Evolutionary conservation across 179 eudicot genomes (phyloP).

Genomic region (Vitellaria paradoxa): DNA sequence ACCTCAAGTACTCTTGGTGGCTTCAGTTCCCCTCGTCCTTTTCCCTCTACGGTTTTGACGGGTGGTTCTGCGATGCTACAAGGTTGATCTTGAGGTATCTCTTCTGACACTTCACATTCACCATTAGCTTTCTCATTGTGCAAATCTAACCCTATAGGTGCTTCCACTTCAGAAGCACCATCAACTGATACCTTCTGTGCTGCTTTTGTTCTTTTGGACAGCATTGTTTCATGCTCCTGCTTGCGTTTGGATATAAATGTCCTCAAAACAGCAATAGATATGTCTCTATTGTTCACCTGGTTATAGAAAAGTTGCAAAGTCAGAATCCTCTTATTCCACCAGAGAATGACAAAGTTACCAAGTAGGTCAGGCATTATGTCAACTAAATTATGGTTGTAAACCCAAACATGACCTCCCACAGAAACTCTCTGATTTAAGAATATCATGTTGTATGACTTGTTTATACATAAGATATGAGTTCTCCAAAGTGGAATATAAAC

Average conservation of each 20-base stretch:
- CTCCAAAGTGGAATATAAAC: neutral
- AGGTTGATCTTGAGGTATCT: constrained; percentile 41
- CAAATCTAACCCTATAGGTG: constrained; percentile 27
- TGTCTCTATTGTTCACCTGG: constrained; percentile 91
- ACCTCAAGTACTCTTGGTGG: constrained; percentile 97
- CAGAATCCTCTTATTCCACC: constrained; percentile 6
- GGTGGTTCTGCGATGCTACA: constrained; percentile 41
- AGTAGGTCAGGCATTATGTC: constrained; percentile 3
- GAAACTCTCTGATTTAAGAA: neutral
- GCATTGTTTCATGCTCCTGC: constrained; percentile 67
- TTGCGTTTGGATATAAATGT: constrained; percentile 73
- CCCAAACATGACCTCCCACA: neutral
- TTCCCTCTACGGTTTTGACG: constrained; percentile 32
- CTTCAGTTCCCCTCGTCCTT: constrained; percentile 59
- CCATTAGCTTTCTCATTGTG: constrained; percentile 46
- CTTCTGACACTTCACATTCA: constrained; percentile 40
- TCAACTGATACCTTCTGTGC: constrained; percentile 31
- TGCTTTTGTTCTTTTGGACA: constrained; percentile 49
- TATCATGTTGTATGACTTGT: neutral
- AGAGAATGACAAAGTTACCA: neutral
- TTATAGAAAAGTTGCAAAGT: constrained; percentile 13
- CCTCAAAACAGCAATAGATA: constrained; percentile 93
- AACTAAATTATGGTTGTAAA: neutral
- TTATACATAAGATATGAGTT: neutral
- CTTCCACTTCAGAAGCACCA: constrained; percentile 36